phyloP scores from a whole-genome alignment of 2,329 filamentous ascomycete genomes.

The Ophiocordyceps camponoti-leonardi region DNA sequence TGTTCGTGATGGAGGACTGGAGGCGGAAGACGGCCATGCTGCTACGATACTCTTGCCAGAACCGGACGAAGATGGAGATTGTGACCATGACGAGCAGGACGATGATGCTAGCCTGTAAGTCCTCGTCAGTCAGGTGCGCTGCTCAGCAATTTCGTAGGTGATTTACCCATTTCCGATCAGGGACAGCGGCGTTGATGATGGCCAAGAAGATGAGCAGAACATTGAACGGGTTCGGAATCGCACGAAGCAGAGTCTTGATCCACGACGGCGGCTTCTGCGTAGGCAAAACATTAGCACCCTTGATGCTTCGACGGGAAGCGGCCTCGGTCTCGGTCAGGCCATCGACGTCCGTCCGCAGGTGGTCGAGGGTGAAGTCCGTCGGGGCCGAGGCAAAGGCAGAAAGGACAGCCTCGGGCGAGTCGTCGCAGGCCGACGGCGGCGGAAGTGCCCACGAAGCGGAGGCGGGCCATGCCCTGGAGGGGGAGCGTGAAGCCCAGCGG shows the following conservation, averaged over 20 bases:
- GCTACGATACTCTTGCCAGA: constrained; percentile 12
- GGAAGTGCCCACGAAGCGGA: constrained; percentile 3
- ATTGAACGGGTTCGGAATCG: constrained; percentile 12
- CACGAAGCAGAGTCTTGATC: constrained; percentile 9
- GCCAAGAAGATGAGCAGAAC: constrained; percentile 8
- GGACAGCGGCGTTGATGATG: constrained; percentile 9
- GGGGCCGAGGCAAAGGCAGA: constrained; percentile 6
- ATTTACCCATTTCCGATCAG: constrained; percentile 5
- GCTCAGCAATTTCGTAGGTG: neutral
- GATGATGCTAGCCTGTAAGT: constrained; percentile 5
- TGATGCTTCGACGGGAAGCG: constrained; percentile 5
- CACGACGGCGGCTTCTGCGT: constrained; percentile 10
- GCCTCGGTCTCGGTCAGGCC: constrained; percentile 9
- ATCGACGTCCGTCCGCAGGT: constrained; percentile 6
- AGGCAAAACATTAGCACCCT: constrained; percentile 8
- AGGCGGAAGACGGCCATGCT: constrained; percentile 9
- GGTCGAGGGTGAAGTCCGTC: constrained; percentile 5
- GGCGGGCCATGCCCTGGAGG: constrained; percentile 1
- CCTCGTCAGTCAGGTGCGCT: neutral
- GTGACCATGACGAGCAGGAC: constrained; percentile 11
- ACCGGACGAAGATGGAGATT: constrained; percentile 10
- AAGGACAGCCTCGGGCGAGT: constrained; percentile 7
- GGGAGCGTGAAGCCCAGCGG: neutral
- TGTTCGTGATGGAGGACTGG: constrained; percentile 9
- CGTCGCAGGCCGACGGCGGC: constrained; percentile 3